Evolutionary conservation across 2,329 filamentous ascomycete species (phyloP).

Genomic region (Elsinoe arachidis): DNA sequence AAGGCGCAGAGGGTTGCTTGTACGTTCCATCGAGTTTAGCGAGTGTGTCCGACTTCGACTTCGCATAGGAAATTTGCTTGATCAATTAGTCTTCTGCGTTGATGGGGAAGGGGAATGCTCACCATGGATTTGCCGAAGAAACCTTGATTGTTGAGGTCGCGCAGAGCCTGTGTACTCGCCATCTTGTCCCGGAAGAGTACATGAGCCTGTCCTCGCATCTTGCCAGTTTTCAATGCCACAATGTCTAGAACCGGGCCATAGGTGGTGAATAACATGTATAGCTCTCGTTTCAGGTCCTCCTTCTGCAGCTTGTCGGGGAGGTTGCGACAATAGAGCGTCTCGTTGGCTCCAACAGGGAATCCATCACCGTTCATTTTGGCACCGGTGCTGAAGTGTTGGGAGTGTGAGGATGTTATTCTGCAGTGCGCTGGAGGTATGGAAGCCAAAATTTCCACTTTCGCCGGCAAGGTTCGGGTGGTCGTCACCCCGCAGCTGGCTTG

Average conservation of each 20-base stretch:
- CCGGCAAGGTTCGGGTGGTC: not conserved
- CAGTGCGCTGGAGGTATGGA: not conserved
- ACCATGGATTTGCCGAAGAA: constrained; percentile 84
- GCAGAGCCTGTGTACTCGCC: constrained; percentile 88
- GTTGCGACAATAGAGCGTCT: constrained; percentile 80
- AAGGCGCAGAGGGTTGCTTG: constrained; percentile 49
- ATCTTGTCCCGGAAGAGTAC: constrained; percentile 83
- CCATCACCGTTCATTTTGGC: not conserved
- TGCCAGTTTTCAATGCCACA: constrained; percentile 75
- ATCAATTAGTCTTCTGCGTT: not conserved
- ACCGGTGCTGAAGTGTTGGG: not conserved
- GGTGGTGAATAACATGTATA: constrained; percentile 91
- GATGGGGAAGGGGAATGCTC: constrained; percentile 28
- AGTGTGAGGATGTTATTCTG: too few relatives aligned
- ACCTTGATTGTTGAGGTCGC: constrained; percentile 73
- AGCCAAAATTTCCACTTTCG: not conserved
- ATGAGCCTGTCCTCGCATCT: constrained; percentile 95
- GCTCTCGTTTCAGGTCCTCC: constrained; percentile 69
- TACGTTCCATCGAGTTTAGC: constrained; percentile 89
- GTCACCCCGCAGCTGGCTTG: not conserved
- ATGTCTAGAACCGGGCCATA: constrained; percentile 90
- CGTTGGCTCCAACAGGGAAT: constrained; percentile 10
- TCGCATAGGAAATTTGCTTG: constrained; percentile 85
- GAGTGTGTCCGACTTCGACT: constrained; percentile 77
- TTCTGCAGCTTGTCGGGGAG: constrained; percentile 87